Conservation (phyloP, 805 yeast species). For the Starmerella riodocensis region DNA sequence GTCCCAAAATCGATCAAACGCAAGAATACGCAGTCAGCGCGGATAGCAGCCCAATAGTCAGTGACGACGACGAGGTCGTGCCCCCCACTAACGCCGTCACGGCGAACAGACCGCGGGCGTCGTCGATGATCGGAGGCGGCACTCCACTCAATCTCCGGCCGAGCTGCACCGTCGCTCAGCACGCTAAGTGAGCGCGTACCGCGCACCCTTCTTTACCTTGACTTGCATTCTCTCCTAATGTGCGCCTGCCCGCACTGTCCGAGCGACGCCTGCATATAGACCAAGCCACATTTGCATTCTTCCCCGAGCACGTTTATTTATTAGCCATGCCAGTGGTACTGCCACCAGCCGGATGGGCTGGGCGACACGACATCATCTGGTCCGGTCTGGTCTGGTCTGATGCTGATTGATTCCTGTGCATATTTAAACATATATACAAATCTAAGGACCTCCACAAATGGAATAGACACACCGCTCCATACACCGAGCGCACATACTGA, state of each 20-base stretch:
- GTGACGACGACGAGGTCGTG: conserved; percentile 2
- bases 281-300: too few species aligned
- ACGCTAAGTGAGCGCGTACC: neutral
- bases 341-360: too few species aligned
- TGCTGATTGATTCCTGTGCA: neutral
- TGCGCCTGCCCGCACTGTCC: neutral
- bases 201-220: too few species aligned
- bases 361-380: too few species aligned
- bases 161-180: neutral
- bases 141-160: conserved; percentile 12
- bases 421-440: neutral
- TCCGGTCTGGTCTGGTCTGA: too few species aligned
- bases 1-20: conserved; percentile 10
- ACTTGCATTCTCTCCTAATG: too few species aligned
- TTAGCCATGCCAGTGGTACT: too few species aligned
- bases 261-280: neutral
- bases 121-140: conserved; percentile 21
- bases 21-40: conserved; percentile 2
- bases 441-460: too few species aligned
- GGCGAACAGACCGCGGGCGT: conserved; percentile 12
- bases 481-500: too few species aligned
- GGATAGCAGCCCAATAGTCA: neutral
- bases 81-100: neutral
- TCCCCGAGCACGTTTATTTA: too few species aligned
- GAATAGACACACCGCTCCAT: too few species aligned